These are phyloP conservation scores for Ilyonectria mors-panacis DNA, from an alignment of 2,329 filamentous ascomycete species.

Conservation along the genomic window DNA sequence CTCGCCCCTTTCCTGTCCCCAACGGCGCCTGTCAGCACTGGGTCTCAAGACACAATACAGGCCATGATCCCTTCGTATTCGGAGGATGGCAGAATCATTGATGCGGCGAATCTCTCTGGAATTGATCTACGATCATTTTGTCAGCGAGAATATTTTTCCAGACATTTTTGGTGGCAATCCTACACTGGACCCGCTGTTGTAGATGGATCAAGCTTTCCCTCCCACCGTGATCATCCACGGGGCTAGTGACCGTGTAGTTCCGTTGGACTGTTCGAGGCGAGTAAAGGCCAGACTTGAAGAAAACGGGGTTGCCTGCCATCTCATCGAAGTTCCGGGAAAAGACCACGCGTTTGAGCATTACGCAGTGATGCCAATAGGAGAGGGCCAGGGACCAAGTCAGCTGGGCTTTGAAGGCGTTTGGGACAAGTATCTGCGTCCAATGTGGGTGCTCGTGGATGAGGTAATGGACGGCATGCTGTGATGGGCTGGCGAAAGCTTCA, in stretches of 20 bases:
- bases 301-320: not conserved
- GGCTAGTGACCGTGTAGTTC: not conserved
- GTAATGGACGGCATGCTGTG: too few species aligned
- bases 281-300: not conserved
- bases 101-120: not conserved
- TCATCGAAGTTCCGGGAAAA: not conserved
- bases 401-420: not conserved
- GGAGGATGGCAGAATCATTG: not conserved
- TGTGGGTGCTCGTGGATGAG: not conserved
- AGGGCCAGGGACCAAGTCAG: too few species aligned
- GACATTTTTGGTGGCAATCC: not conserved
- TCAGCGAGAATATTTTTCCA: not conserved
- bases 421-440: not conserved
- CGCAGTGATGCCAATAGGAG: not conserved
- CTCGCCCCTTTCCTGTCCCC: not conserved
- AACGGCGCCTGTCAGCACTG: not conserved
- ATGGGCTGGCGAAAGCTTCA: too few species aligned
- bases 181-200: not conserved
- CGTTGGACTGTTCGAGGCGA: not conserved
- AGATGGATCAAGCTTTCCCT: not conserved
- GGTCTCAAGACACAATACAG: not conserved
- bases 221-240: not conserved
- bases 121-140: not conserved
- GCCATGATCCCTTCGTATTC: not conserved
- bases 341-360: not conserved